Conservation (phyloP, 345 rosid genomes). For the Citrus maxima region DNA sequence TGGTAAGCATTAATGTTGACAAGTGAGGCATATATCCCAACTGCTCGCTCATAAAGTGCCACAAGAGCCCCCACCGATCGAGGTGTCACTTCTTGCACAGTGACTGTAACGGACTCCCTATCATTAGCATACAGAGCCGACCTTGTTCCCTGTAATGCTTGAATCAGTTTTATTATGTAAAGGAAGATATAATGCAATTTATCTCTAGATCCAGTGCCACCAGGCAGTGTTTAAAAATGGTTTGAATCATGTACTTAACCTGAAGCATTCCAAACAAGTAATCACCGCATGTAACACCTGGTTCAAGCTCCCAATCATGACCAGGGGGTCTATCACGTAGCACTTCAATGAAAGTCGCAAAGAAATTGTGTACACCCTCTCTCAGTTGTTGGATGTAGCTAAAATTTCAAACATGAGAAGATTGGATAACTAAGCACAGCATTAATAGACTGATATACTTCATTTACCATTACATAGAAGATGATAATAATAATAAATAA, state of each 20-base stretch:
- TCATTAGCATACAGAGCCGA: constrained; percentile 89
- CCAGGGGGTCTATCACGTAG: constrained; percentile 97
- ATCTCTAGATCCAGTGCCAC: constrained; percentile 2
- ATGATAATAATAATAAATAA: neutral
- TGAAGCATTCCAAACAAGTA: constrained; percentile 98
- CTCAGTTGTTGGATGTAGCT: constrained; percentile 99
- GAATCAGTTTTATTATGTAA: constrained; percentile 11
- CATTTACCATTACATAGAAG: neutral
- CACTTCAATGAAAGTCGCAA: constrained; percentile 95
- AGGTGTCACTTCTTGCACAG: constrained; percentile 89
- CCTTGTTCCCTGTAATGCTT: constrained; percentile 81
- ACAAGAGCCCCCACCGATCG: constrained; percentile 85
- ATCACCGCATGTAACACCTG: constrained; percentile 99
- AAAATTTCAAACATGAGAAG: constrained; percentile 10
- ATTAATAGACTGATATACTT: neutral
- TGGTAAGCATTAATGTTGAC: constrained; percentile 92
- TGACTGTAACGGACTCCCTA: constrained; percentile 85
- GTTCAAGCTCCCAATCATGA: constrained; percentile 99
- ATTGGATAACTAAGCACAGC: neutral
- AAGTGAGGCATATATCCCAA: constrained; percentile 85
- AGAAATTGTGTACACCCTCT: constrained; percentile 97
- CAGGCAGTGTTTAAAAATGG: neutral
- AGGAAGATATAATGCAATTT: constrained; percentile 1
- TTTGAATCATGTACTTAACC: constrained; percentile 40
- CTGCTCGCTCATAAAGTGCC: constrained; percentile 97